A percentile compares a stretch with the other conserved stretches of the same genome.
Conservation (phyloP, 352 stramenopile genomes). For the Globisporangium echinulatum region DNA sequence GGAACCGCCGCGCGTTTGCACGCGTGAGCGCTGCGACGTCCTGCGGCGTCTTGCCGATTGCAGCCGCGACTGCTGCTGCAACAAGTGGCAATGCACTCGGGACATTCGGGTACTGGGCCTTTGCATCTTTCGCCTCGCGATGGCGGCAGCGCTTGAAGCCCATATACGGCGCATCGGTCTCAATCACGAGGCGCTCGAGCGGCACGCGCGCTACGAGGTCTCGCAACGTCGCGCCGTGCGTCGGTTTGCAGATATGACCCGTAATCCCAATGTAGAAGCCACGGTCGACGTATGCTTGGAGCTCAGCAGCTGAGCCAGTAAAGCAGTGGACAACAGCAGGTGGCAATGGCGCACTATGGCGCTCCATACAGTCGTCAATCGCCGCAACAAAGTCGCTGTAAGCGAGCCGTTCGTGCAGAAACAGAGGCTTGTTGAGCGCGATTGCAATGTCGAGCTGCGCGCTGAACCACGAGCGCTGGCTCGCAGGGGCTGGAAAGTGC, state of each 20-base stretch:
- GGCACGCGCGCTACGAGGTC: constrained; percentile 56
- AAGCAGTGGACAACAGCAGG: constrained; percentile 89
- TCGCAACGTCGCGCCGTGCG: constrained; percentile 40
- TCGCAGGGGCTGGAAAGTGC: constrained; percentile 31
- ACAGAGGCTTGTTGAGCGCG: constrained; percentile 63
- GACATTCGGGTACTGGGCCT: constrained; percentile 79
- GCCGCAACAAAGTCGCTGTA: constrained; percentile 67
- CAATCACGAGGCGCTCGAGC: constrained; percentile 80
- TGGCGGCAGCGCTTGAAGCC: constrained; percentile 60
- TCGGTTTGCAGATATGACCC: constrained; percentile 86
- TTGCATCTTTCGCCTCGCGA: constrained; percentile 24
- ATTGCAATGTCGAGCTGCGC: constrained; percentile 62
- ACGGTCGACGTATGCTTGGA: constrained; percentile 61
- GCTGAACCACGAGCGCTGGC: constrained; percentile 63
- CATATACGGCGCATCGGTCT: constrained; percentile 93
- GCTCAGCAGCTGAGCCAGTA: constrained; percentile 68
- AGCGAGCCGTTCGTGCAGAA: constrained; percentile 78
- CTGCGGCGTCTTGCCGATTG: constrained; percentile 30
- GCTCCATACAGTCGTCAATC: constrained; percentile 41
- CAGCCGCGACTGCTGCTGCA: constrained; percentile 45
- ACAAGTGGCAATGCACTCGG: constrained; percentile 56
- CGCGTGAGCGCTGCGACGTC: constrained; percentile 58
- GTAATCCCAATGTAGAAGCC: constrained; percentile 90
- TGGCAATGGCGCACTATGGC: constrained; percentile 34
- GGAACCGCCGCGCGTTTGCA: constrained; percentile 65